Evolutionary conservation across 352 stramenopile species (phyloP), one percentile per base, ranked within the genome.

Genomic region (Pythium sp.): DNA sequence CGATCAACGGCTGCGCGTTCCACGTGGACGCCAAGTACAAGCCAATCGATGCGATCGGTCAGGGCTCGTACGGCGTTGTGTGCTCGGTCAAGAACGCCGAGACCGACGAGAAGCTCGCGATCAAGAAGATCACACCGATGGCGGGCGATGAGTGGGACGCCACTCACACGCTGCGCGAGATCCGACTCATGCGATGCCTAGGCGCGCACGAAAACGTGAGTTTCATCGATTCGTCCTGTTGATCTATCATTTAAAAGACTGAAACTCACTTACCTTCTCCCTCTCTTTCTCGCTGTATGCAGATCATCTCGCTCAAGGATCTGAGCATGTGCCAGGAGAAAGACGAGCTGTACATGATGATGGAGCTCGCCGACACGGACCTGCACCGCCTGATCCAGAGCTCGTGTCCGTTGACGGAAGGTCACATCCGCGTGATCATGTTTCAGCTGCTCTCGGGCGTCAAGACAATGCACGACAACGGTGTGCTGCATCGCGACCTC

Each of bases 261-360:
- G 24, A 26, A 26, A 26, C 24, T 26, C 24, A 26, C 24, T 26
- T 26, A 26, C 24, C 24, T 26, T 26, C 24, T 26, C 24, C 24
- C 24, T 24, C 41, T 28, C 22, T 58, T 15, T 54, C 15, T 28
- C 55, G 5, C 11, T 26, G 24, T 12, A n/a, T 57, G 53, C 28
- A 94, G 85, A 93, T 98, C 73, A 94, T 98, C 66, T 91, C 84
- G 20, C 73, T 97, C 47, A 93, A 94, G 65, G 89, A 97, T 69
- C 74, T 97, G 71, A 93, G 86, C 68, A 92, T 96, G 74, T 97
- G 93, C 66, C 89, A 98, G 60, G 78, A 89, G 53, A 93, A 97
- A 62, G 93, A 98, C 71, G 94, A 98, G 77, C 78, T 98, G 34
- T 98, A 98, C 75, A 98, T 98, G 78, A 95, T 98, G 74, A 98